Base-by-base conservation (phyloP, 2,329 filamentous ascomycete species). In the Phialemonium atrogriseum region DNA sequence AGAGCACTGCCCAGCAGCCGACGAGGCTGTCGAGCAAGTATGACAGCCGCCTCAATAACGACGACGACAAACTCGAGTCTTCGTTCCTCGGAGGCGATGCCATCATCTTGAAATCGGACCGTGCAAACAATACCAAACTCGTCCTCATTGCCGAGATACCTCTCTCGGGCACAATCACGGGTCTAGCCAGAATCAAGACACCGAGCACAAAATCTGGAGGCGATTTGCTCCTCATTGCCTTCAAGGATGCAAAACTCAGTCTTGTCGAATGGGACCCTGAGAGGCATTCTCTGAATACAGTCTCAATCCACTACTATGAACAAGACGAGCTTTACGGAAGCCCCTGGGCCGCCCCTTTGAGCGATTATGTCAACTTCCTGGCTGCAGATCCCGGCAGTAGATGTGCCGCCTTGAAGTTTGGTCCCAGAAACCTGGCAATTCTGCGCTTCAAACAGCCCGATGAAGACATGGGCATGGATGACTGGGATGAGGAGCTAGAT, bases 251-350 rank as follows among this genome's bases (percentile, higher is more conserved):
- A 24, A 94, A 94, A 60, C 71, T 96, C 51, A 93, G 84, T 56
- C 67, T 98, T 55, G 70, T 94, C 34, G 85, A 95, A 62, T 98
- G 91, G 91, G 85, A 96, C 53, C 78, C 85, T 7, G 77, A 82
- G 52, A 77, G 76, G 44, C 71, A 84, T 56, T 74, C 75, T 31
- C 78, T 96, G 46, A 79, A 81, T 46, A 96, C 89, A 32, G 76
- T 91, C 41, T 96, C 89, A 31, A 89, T 98, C 48, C 91, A 98
- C 63, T 96, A 88, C 67, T 98, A 96, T 60, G 91, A 98, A 57
- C 84, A 91, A 54, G 88, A 95, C 51, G 88, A 94, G 52, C 66
- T 89, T 39, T 77, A 82, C 43, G 78, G 81, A 32, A 82, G 77
- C 40, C 88, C 89, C 0, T 95, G 87, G 81, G 78, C 82, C 30